These are phyloP conservation scores for Ajuga reptans DNA, from an alignment of 305 asterid species.

Conservation along the genomic window DNA sequence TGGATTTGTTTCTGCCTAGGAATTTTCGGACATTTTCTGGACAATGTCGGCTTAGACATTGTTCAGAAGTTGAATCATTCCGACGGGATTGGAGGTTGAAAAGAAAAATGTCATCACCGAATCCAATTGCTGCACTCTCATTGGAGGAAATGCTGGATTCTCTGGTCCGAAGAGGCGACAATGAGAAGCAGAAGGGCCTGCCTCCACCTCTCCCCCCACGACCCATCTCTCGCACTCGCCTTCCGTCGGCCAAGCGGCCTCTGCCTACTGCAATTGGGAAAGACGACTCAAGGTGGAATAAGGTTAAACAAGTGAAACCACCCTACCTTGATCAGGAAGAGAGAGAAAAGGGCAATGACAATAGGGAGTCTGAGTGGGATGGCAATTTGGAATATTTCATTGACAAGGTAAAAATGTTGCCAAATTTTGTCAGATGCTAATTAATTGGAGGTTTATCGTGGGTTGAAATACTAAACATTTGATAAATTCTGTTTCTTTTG, in stretches of 20 bases:
- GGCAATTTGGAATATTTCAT: constrained; percentile 50
- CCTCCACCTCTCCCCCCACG: constrained; percentile 87
- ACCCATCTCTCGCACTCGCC: constrained; percentile 59
- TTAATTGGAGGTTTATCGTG: not conserved
- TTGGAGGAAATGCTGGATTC: constrained; percentile 93
- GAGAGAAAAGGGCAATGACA: constrained; percentile 20
- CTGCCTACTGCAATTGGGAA: constrained; percentile 39
- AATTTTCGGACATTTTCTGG: constrained; percentile 24
- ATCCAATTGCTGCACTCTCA: constrained; percentile 58
- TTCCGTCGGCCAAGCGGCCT: constrained; percentile 53
- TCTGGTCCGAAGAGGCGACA: constrained; percentile 52
- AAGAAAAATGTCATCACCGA: constrained; percentile 48
- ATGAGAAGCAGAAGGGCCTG: constrained; percentile 51
- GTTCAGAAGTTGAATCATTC: not conserved
- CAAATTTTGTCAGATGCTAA: not conserved
- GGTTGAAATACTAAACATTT: not conserved
- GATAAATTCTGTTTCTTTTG: not conserved
- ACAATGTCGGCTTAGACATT: not conserved
- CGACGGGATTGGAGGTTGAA: constrained; percentile 10
- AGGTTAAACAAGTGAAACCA: constrained; percentile 35
- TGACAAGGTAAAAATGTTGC: constrained; percentile 38
- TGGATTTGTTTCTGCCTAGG: constrained; percentile 27
- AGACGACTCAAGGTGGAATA: constrained; percentile 25
- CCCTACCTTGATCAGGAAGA: not conserved
- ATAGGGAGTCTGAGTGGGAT: constrained; percentile 28